A percentile compares a stretch with the other conserved stretches of the same genome.
These are phyloP conservation scores for Colletotrichum sansevieriae DNA, from an alignment of 2,329 filamentous ascomycete genomes.

Conservation along the genomic window DNA sequence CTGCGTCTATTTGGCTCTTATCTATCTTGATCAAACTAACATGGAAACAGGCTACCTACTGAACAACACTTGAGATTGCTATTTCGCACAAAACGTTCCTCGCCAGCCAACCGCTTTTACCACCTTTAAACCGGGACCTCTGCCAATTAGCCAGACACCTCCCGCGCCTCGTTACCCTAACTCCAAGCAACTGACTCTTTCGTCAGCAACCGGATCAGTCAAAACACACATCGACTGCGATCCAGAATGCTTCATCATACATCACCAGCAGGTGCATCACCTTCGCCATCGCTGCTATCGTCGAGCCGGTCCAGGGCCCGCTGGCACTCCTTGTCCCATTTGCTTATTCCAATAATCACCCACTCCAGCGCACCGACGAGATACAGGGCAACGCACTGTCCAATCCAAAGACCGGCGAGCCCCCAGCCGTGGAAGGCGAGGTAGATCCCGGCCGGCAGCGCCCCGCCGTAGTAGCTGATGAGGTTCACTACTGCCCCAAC, in stretches of 20 bases:
- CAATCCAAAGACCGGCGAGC: constrained; percentile 83
- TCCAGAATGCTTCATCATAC: constrained; percentile 8
- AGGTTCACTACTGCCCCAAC: constrained; percentile 86
- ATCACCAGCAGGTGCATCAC: not conserved
- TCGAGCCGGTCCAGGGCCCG: constrained; percentile 81
- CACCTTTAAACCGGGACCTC: no score
- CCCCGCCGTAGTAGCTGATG: constrained; percentile 85
- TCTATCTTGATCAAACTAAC: no score
- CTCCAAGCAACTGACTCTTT: no score
- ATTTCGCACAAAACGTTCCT: no score
- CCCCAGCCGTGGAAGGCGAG: constrained; percentile 91
- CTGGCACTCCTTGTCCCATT: constrained; percentile 81
- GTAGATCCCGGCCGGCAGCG: constrained; percentile 84
- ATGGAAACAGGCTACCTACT: no score
- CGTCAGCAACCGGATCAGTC: no score
- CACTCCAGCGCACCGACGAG: constrained; percentile 84
- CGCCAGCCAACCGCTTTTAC: no score
- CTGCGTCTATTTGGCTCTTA: no score
- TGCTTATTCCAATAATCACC: constrained; percentile 81
- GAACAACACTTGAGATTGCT: no score
- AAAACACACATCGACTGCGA: no score
- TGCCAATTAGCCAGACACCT: no score
- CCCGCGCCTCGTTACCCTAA: no score
- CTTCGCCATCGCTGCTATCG: constrained; percentile 43
- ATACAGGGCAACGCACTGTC: constrained; percentile 85